A percentile compares a stretch with the other conserved stretches of the same genome.
These are phyloP conservation scores for Eucommia ulmoides DNA, from an alignment of 257 asterid species.

Conservation along the genomic window DNA sequence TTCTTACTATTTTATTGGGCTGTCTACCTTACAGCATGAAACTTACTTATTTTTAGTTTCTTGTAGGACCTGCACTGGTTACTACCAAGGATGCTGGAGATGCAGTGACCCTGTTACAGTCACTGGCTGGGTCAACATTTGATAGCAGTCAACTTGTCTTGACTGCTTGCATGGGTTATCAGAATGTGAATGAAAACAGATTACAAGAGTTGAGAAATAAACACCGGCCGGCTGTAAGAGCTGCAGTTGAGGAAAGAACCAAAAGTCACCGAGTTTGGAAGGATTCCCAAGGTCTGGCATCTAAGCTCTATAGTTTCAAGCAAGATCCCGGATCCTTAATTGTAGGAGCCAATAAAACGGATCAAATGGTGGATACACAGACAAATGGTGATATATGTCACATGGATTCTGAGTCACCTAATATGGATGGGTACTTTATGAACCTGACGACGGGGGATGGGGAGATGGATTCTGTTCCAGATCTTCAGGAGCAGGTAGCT, in stretches of 20 bases:
- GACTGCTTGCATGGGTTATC: conserved; percentile 94
- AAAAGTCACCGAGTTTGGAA: conserved; percentile 49
- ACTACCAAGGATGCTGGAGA: conserved; percentile 95
- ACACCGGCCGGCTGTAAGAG: conserved; percentile 74
- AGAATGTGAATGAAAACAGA: conserved; percentile 55
- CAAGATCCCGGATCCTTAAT: conserved; percentile 41
- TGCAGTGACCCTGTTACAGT: conserved; percentile 80
- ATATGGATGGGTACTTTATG: conserved; percentile 24
- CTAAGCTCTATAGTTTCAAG: conserved; percentile 58
- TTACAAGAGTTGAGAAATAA: conserved; percentile 59
- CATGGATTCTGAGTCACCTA: conserved; percentile 24
- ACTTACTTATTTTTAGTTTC: conserved; percentile 31
- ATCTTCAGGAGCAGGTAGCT: conserved; percentile 83
- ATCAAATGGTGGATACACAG: conserved; percentile 23
- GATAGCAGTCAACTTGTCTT: conserved; percentile 94
- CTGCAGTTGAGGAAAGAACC: conserved; percentile 64
- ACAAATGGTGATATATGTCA: conserved; percentile 34
- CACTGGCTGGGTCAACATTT: conserved; percentile 86
- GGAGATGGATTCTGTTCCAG: conserved; percentile 56
- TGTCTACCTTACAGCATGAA: conserved; percentile 3
- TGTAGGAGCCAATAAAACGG: conserved; percentile 23
- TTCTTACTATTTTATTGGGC: not conserved
- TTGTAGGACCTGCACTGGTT: conserved; percentile 87
- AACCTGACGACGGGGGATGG: conserved; percentile 32
- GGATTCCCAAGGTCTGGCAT: conserved; percentile 62